Conservation (phyloP, 768 basidiomycete species). For the Hypholoma sublateritium region DNA sequence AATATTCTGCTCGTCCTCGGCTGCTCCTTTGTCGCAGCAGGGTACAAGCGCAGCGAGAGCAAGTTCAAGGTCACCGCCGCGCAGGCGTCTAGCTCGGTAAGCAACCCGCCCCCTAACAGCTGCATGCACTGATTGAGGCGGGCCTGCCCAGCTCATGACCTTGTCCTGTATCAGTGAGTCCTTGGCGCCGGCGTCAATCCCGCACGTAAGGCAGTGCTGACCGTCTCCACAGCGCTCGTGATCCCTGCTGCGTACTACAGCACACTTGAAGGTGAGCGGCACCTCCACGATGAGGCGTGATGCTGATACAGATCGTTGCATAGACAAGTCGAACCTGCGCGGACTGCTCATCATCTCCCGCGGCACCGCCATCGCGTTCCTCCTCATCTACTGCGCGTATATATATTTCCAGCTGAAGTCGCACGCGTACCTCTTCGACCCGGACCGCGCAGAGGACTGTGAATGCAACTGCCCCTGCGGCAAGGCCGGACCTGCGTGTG, state of each 20-base stretch:
- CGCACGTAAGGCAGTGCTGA: not conserved
- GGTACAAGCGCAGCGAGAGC: constrained; percentile 63
- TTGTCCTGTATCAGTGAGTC: constrained; percentile 79
- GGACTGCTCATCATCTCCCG: constrained; percentile 77
- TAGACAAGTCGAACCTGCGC: constrained; percentile 25
- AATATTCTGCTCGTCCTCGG: constrained; percentile 90
- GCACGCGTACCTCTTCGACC: constrained; percentile 63
- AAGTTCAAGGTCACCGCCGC: constrained; percentile 83
- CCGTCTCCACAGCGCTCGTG: constrained; percentile 56
- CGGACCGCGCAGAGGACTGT: not conserved
- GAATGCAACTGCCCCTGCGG: constrained; percentile 8
- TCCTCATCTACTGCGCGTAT: constrained; percentile 73
- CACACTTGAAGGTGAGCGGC: constrained; percentile 25
- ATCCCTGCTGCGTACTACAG: constrained; percentile 86
- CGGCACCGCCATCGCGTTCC: constrained; percentile 75
- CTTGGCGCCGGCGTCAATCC: not conserved
- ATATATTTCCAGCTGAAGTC: constrained; percentile 80
- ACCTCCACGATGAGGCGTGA: constrained; percentile 3
- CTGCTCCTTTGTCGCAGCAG: constrained; percentile 89
- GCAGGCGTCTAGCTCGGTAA: constrained; percentile 70
- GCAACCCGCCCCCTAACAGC: constrained; percentile 7
- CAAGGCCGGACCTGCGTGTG: constrained; percentile 7
- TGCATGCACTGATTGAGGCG: not conserved
- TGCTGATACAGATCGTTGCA: constrained; percentile 8
- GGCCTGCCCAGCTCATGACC: constrained; percentile 64